Percentiles rank a stretch among this genome's conserved stretches.
phyloP scores from a whole-genome alignment of 2,329 filamentous ascomycete genomes.

The Calonectria leucothoes region DNA sequence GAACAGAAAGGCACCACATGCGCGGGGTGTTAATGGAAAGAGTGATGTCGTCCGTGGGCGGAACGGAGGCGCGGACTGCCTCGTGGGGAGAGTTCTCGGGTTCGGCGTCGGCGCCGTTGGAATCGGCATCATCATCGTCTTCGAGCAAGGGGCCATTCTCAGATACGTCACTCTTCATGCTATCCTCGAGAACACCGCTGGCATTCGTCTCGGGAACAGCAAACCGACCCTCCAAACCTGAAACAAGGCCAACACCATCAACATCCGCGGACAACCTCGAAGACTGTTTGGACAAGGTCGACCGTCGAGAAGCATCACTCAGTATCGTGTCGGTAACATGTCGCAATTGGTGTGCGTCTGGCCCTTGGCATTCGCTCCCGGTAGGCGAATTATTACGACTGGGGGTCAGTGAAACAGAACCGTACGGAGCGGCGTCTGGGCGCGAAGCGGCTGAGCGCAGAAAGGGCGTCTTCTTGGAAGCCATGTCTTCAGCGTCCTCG shows the following conservation, averaged over 20 bases:
- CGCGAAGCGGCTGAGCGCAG: constrained; percentile 45
- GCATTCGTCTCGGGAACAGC: constrained; percentile 61
- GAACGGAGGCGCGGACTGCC: constrained; percentile 83
- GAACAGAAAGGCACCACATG: constrained; percentile 85
- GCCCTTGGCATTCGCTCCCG: constrained; percentile 47
- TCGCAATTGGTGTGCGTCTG: constrained; percentile 47
- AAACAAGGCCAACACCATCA: constrained; percentile 62
- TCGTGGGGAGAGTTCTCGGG: constrained; percentile 79
- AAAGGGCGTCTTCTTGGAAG: constrained; percentile 51
- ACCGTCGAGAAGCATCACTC: constrained; percentile 48
- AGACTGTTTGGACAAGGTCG: constrained; percentile 45
- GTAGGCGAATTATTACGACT: constrained; percentile 51
- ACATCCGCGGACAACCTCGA: constrained; percentile 61
- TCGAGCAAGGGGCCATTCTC: constrained; percentile 48
- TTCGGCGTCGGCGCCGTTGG: constrained; percentile 58
- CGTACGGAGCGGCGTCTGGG: constrained; percentile 50
- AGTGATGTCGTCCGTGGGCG: constrained; percentile 78
- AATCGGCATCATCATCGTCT: constrained; percentile 50
- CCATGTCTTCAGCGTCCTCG: constrained; percentile 44
- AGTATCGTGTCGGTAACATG: constrained; percentile 48
- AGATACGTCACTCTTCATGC: constrained; percentile 52
- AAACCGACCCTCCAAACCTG: constrained; percentile 65
- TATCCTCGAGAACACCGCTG: constrained; percentile 57
- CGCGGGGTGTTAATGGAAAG: constrained; percentile 89
- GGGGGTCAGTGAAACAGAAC: constrained; percentile 51